phyloP scores from a whole-genome alignment of 2,329 filamentous ascomycete genomes.

The Paracoccidioides brasiliensis region DNA sequence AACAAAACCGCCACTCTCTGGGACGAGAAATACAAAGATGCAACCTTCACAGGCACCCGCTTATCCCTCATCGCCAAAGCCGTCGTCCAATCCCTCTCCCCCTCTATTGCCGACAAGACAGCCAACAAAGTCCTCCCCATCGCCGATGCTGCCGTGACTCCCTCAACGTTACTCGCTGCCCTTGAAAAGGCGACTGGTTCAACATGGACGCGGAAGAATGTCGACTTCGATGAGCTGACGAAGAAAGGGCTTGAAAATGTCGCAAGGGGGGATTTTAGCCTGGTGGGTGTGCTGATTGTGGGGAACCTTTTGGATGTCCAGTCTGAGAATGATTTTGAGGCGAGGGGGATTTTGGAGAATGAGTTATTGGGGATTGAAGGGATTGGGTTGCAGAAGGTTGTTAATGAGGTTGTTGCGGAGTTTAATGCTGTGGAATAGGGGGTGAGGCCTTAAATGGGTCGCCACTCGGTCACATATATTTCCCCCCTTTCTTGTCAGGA shows the following conservation, averaged over 20 bases:
- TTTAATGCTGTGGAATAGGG: background rate
- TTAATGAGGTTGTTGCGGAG: background rate
- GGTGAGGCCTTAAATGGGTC: no score
- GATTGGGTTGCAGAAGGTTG: background rate
- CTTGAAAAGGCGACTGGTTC: conserved; percentile 8
- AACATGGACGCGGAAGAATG: conserved; percentile 5
- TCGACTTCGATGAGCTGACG: conserved; percentile 6
- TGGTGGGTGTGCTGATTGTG: conserved; percentile 5
- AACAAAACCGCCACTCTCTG: conserved; percentile 18
- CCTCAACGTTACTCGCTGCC: conserved; percentile 4
- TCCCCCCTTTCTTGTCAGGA: no score
- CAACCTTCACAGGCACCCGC: conserved; percentile 12
- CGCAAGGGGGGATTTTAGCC: conserved; percentile 7
- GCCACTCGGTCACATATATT: no score
- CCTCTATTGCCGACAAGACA: conserved; percentile 6
- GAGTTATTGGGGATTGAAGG: conserved; percentile 3
- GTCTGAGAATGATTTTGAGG: conserved; percentile 9
- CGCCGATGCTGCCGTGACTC: conserved; percentile 5
- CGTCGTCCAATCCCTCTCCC: conserved; percentile 11
- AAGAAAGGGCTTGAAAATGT: conserved; percentile 5
- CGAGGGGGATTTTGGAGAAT: conserved; percentile 7
- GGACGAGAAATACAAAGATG: conserved; percentile 11
- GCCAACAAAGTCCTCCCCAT: conserved; percentile 8
- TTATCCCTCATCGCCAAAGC: conserved; percentile 10
- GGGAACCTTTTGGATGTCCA: conserved; percentile 4